These are phyloP conservation scores for Marasmius oreades DNA, from an alignment of 1,284 basidiomycete species.

Conservation along the genomic window DNA sequence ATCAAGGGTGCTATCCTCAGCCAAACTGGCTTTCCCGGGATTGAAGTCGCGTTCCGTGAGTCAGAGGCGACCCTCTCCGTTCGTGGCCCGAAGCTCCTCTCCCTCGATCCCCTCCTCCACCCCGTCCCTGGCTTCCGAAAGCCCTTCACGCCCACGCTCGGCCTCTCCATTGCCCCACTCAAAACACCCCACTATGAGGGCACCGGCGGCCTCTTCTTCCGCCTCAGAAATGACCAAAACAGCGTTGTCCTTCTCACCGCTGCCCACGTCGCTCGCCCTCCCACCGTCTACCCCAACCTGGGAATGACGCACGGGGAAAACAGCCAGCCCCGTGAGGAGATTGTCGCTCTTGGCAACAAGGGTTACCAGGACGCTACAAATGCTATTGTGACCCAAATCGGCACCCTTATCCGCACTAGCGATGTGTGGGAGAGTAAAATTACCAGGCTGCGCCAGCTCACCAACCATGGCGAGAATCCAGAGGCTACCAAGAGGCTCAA, in stretches of 20 bases:
- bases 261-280: conserved; percentile 23
- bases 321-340: conserved; percentile 17
- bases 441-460: neutral
- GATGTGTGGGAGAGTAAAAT: conserved; percentile 11
- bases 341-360: conserved; percentile 22
- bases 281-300: conserved; percentile 19
- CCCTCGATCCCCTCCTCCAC: conserved; percentile 5
- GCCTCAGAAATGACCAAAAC: neutral
- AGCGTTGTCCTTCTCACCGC: conserved; percentile 20
- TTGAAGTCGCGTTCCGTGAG: too few species aligned
- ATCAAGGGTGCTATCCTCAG: too few species aligned
- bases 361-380: conserved; percentile 15
- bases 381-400: conserved; percentile 19
- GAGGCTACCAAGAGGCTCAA: conserved; percentile 10
- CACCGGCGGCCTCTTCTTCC: conserved; percentile 12
- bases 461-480: neutral
- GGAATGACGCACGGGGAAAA: conserved; percentile 13
- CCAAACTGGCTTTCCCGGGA: too few species aligned
- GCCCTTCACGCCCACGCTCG: conserved; percentile 14
- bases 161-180: conserved; percentile 3
- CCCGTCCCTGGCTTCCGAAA: conserved; percentile 13
- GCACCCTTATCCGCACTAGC: too few species aligned
- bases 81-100: neutral
- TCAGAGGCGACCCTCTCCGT: too few species aligned
- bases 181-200: neutral